A percentile compares a stretch with the other conserved stretches of the same genome.
Evolutionary conservation across 176 grass and related monocot species (phyloP).

Genomic region (Aegilops sharonensis): DNA sequence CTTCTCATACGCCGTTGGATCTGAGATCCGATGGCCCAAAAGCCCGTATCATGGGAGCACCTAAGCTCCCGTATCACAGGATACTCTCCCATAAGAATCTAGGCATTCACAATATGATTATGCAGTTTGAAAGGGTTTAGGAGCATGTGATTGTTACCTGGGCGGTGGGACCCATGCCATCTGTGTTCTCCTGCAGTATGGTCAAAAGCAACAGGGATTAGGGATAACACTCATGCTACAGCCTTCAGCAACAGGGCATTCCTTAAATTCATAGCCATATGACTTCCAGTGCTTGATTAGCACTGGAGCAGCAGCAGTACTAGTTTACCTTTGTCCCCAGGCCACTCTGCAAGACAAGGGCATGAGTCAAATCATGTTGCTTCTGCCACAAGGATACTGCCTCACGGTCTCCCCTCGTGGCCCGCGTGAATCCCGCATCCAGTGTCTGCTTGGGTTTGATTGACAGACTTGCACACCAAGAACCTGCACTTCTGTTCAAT

Average conservation of each 20-base stretch:
- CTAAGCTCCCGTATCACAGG: too few species aligned
- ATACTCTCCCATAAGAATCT: too few species aligned
- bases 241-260: not conserved
- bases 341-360: conserved; percentile 12
- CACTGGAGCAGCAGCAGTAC: not conserved
- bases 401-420: conserved; percentile 3
- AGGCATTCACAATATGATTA: too few species aligned
- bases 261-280: conserved; percentile 11
- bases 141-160: not conserved
- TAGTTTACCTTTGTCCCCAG: not conserved
- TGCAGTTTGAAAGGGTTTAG: not conserved
- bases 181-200: not conserved
- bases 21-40: too few species aligned
- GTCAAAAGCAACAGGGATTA: conserved; percentile 9
- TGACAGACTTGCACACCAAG: not conserved
- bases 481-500: not conserved
- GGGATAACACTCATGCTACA: not conserved
- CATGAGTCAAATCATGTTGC: conserved; percentile 34
- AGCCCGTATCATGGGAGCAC: too few species aligned
- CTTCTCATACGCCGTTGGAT: too few species aligned
- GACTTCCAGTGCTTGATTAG: conserved; percentile 18
- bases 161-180: not conserved
- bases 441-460: not conserved
- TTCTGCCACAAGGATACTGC: not conserved
- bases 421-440: conserved; percentile 1